Conservation (phyloP, 1,284 basidiomycete genomes). For the Coniferiporia sulphurascens region DNA sequence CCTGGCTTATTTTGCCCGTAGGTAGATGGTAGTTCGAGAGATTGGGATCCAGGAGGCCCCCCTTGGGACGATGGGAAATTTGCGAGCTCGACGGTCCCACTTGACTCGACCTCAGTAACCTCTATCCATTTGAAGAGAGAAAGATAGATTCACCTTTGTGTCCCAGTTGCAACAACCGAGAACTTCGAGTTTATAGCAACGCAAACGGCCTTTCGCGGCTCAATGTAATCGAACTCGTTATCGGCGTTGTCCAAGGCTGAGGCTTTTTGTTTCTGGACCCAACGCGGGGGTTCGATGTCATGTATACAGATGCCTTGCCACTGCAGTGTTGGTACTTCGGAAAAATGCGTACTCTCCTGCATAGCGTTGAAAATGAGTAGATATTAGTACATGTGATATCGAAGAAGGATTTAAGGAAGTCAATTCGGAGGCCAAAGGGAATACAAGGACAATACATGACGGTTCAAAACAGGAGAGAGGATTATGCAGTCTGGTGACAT, state of each 20-base stretch:
- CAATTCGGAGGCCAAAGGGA: not conserved
- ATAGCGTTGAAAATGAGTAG: not conserved
- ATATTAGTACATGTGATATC: not conserved
- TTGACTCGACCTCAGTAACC: slow-evolving; percentile 25
- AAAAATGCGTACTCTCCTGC: slow-evolving; percentile 14
- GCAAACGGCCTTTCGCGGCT: slow-evolving; percentile 58
- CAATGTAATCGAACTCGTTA: slow-evolving; percentile 43
- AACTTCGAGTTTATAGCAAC: slow-evolving; percentile 81
- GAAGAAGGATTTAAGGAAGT: too few species aligned
- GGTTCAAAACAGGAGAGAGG: not conserved
- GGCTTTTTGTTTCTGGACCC: slow-evolving; percentile 67
- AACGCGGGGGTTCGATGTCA: slow-evolving; percentile 61
- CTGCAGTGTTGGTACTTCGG: slow-evolving; percentile 26
- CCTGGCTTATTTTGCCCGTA: slow-evolving; percentile 59
- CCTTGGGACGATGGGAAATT: slow-evolving; percentile 61
- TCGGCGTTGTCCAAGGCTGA: slow-evolving; percentile 42
- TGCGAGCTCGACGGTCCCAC: slow-evolving; percentile 58
- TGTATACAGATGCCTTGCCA: slow-evolving; percentile 72
- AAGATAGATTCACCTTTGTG: slow-evolving; percentile 45
- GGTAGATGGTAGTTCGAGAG: slow-evolving; percentile 51
- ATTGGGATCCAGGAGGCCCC: slow-evolving; percentile 46
- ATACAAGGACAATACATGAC: not conserved
- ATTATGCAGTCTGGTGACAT: not conserved
- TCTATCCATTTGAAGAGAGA: not conserved
- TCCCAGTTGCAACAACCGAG: slow-evolving; percentile 82